Evolutionary conservation across 2,329 filamentous ascomycete genomes (phyloP), one percentile per base, ranked within the genome.

Genomic region (Paraconiothyrium brasiliense): DNA sequence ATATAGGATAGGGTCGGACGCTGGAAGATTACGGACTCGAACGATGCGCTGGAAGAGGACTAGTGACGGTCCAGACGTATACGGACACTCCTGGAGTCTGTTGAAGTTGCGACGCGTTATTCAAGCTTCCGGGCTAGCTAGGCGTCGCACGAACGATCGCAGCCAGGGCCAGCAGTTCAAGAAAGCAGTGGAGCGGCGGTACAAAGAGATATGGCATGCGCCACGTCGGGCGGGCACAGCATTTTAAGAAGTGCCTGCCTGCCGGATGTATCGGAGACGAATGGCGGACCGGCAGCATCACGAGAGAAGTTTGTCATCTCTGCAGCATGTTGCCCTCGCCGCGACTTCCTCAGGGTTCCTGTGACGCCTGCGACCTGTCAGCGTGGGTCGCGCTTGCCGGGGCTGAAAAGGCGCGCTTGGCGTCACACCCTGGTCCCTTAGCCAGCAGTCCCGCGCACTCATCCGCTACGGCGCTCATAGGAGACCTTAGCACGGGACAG

Each of bases 201-300:
- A 34, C 52, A 55, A 57, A 47, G 35, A 54, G 54, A 34, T 58
- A 44, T 47, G 50, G 54, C 58, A 50, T 44, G 59, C 51, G 35
- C 59, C 52, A 37, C 43, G 58, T 52, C 27, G 58, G 47, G 46
- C 46, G 49, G 46, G 59, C 47, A 58, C 37, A 35, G 37, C 55
- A 44, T 57, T 52, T 60, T 60, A 56, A 54, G 58, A 58, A 16
- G 27, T 63, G 61, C 67, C 64, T 63, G 61, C 58, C 47, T 59
- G 48, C 61, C 71, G 71, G 71, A 73, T 69, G 61, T 62, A 64
- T 65, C 71, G 72, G 72, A 73, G 44, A 46, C 67, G 50, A 54
- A 24, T 50, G 47, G 61, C 58, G 35, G 48, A 55, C 37, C 60
- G 35, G 34, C 55, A 57, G 54, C 67, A 72, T 70, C 62, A 66